Conservation (phyloP, 169 alveolate species). For the Plasmodium berghei region DNA sequence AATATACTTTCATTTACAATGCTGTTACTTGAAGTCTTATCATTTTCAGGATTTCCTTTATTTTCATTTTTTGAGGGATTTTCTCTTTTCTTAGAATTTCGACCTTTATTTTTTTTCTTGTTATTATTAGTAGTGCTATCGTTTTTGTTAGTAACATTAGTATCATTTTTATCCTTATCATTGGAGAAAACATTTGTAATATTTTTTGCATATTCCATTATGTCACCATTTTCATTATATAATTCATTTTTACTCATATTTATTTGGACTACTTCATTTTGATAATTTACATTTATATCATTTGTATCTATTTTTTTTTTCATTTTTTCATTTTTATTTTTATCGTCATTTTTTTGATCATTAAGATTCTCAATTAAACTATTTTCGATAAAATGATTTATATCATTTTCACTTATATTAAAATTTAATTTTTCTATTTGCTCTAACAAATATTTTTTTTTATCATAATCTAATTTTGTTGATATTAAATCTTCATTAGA, state of each 20-base stretch:
- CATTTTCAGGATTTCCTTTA: too few species aligned
- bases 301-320: conserved; percentile 37
- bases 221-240: conserved; percentile 2
- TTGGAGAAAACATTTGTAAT: too few species aligned
- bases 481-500: conserved; percentile 4
- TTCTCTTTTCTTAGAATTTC: neutral
- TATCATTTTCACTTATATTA: conserved; percentile 39
- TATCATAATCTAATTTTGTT: conserved; percentile 10
- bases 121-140: conserved; percentile 20
- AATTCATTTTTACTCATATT: conserved; percentile 4
- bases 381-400: conserved; percentile 28
- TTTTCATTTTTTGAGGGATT: too few species aligned
- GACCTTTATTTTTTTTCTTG: neutral
- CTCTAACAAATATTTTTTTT: conserved; percentile 38
- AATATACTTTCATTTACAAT: too few species aligned
- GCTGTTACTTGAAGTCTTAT: too few species aligned
- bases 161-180: conserved; percentile 9
- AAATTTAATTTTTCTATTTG: conserved; percentile 34
- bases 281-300: conserved; percentile 15
- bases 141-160: neutral
- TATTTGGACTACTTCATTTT: neutral
- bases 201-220: too few species aligned
- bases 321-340: conserved; percentile 18
- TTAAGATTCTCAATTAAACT: conserved; percentile 38
- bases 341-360: conserved; percentile 16